phyloP scores from a whole-genome alignment of 2,329 filamentous ascomycete genomes.

The Aaosphaeria pasadenensis region DNA sequence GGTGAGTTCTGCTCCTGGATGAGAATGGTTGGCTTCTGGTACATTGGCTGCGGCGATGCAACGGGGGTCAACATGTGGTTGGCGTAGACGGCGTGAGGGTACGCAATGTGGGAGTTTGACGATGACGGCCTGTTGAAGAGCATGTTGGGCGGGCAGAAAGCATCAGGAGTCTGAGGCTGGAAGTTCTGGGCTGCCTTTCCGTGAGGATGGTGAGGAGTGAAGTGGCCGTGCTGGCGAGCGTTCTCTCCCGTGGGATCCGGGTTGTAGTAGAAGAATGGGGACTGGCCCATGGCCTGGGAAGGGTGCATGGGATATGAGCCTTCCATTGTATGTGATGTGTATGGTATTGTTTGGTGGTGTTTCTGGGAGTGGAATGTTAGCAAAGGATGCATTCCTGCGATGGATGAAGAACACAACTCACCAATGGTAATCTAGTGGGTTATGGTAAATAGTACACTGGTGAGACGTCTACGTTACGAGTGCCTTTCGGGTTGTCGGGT shows the following conservation, averaged over 20 bases:
- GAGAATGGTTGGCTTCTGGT: conserved; percentile 72
- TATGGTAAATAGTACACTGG: conserved; percentile 10
- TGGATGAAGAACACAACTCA: conserved; percentile 8
- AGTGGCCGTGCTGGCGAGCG: conserved; percentile 69
- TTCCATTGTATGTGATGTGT: conserved; percentile 57
- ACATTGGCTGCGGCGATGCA: conserved; percentile 70
- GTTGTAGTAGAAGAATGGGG: conserved; percentile 84
- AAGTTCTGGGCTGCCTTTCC: conserved; percentile 34
- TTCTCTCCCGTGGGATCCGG: conserved; percentile 68
- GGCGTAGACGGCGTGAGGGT: conserved; percentile 53
- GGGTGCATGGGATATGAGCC: conserved; percentile 54
- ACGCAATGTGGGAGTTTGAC: conserved; percentile 57
- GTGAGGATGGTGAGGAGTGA: conserved; percentile 59
- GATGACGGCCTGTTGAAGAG: conserved; percentile 56
- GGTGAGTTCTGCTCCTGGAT: conserved; percentile 57
- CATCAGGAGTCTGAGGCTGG: conserved; percentile 45
- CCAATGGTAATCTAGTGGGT: conserved; percentile 15
- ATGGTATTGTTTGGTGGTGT: conserved; percentile 10
- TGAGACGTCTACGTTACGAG: conserved; percentile 6
- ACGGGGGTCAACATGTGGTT: conserved; percentile 69
- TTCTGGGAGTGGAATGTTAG: conserved; percentile 20
- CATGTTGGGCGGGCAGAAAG: conserved; percentile 45
- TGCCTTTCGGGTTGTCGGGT: conserved; percentile 5
- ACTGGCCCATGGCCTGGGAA: conserved; percentile 61
- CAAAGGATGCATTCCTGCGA: too few relatives aligned